phyloP scores from a whole-genome alignment of 176 grass and related monocot species.

The Lolium multiflorum region DNA sequence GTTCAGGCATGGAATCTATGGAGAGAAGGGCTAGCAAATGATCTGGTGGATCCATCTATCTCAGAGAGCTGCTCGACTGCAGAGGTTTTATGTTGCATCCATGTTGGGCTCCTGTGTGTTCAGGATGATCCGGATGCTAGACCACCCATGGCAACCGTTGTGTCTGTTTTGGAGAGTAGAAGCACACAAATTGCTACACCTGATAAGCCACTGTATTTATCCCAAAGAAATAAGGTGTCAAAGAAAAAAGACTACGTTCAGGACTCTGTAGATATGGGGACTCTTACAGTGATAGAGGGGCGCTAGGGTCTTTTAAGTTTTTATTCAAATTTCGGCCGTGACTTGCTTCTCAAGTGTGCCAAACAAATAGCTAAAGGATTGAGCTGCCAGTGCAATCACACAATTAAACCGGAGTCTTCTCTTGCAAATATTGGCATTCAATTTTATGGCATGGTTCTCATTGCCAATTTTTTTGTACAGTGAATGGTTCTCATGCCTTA shows the following conservation, averaged over 20 bases:
- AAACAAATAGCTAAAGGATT: background rate
- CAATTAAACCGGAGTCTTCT: no score
- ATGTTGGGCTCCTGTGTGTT: slow-evolving; percentile 56
- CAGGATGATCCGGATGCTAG: slow-evolving; percentile 61
- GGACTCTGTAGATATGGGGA: background rate
- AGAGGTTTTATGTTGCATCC: slow-evolving; percentile 56
- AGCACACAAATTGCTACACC: slow-evolving; percentile 12
- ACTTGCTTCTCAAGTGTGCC: background rate
- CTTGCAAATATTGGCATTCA: no score
- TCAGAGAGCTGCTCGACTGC: slow-evolving; percentile 22
- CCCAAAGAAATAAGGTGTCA: background rate
- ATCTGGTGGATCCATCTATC: slow-evolving; percentile 50
- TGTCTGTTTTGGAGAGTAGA: slow-evolving; percentile 22
- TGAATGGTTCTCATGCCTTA: no score
- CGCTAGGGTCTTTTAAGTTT: background rate
- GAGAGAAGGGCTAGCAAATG: slow-evolving; percentile 45
- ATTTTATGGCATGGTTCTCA: no score
- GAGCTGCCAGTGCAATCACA: no score
- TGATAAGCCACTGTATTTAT: slow-evolving; percentile 30
- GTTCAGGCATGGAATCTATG: slow-evolving; percentile 54
- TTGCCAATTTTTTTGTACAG: no score
- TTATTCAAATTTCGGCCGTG: background rate
- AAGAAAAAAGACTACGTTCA: background rate
- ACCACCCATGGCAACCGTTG: slow-evolving; percentile 49
- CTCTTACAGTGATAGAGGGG: slow-evolving; percentile 20